Evolutionary conservation across 2,329 filamentous ascomycete species (phyloP).

Genomic region (Tolypocladium endophyticum): DNA sequence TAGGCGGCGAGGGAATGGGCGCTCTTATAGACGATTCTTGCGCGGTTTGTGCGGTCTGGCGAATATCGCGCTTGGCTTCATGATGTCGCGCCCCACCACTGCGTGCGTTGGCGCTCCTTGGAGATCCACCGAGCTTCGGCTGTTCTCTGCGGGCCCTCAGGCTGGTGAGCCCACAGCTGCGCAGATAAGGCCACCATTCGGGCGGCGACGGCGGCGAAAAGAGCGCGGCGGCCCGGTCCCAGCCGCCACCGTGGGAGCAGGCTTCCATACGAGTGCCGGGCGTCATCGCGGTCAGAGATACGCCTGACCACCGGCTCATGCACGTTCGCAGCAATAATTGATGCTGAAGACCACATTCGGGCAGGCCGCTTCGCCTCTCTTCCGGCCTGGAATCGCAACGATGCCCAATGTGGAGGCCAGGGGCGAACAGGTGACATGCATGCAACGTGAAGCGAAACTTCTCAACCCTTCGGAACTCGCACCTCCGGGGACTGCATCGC

Average conservation of each 20-base stretch:
- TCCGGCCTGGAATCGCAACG: not conserved
- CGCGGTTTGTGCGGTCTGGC: not conserved
- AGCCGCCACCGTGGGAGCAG: not conserved
- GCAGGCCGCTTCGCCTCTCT: not conserved
- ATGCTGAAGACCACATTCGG: no score
- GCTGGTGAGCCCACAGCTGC: not conserved
- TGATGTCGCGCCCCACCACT: not conserved
- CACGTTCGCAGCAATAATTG: no score
- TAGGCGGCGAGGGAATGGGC: conserved; percentile 2
- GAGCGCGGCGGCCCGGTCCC: not conserved
- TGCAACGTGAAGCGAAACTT: not conserved
- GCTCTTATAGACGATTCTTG: conserved; percentile 13
- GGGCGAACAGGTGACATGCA: not conserved
- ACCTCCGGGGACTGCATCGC: not conserved
- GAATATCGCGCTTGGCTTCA: not conserved
- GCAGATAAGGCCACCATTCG: not conserved
- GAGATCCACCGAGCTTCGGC: not conserved
- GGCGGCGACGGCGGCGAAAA: not conserved
- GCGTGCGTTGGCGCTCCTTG: not conserved
- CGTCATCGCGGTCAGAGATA: not conserved
- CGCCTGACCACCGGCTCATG: not conserved
- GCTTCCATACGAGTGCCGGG: no score
- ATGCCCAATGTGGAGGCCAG: not conserved
- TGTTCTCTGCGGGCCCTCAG: not conserved
- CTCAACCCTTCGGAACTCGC: not conserved